Evolutionary conservation across 805 yeast genomes (phyloP), one percentile per base, ranked within the genome.

Genomic region (Gaillardinia entomophila): DNA sequence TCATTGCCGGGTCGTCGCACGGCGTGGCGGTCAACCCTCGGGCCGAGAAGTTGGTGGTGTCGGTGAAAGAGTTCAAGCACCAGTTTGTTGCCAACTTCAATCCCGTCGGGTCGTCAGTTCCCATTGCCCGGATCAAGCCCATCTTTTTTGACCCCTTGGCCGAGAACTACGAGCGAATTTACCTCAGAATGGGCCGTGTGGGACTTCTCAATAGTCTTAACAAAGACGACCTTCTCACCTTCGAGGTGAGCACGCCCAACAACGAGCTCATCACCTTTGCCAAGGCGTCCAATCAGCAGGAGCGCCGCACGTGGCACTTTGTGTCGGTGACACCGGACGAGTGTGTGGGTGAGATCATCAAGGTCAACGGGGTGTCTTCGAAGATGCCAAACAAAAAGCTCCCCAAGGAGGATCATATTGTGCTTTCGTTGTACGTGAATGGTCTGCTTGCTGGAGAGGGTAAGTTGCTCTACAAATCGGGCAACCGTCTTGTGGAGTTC

Each of bases 1-100:
- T 87, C 38, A 79, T 87, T 41, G 54, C 74, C 12, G 92, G 94
- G 16, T 75, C 89, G 1, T 74, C 69, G 36, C 73, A 73, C 34
- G 95, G 95, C 41, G 75, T 85, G 33, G 90, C 89, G 3, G 72
- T 83, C 18, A 83, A 85, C 39, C 88, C 90, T 17, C 70, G 94
- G 53, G 87, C 92, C 3, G 89, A 82, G 45, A 70, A 68, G 36
- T 62, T 87, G 42, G 69, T 75, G 22, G 71, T 84, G 7, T 70
- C 89, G 2, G 74, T 86, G 28, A 85, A 84, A 53, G 95, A 85
- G 51, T 73, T 83, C 47, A 75, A 72, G 49, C 77, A 73, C 33
- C 65, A 63, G 42, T 62, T 62, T 38, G 26, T 49, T 28, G 48
- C 37, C 20, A 37, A 40, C 31, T 43, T 36, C 26, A 42, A 43